A percentile compares a stretch with the other conserved stretches of the same genome.
Evolutionary conservation across 331 rosid species (phyloP).

Genomic region (Arachis monticola): DNA sequence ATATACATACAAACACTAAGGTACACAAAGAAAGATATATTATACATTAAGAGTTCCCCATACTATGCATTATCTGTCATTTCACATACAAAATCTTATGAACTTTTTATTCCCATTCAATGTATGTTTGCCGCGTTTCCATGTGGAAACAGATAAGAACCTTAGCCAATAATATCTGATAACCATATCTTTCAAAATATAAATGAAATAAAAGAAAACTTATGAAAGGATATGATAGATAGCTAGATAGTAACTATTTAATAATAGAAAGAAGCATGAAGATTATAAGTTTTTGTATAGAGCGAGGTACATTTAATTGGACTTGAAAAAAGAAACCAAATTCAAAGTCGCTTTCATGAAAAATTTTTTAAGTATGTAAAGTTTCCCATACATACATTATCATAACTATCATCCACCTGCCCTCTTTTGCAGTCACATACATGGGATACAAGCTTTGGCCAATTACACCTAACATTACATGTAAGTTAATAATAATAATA

Average conservation of each 20-base stretch:
- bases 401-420: background rate
- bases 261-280: background rate
- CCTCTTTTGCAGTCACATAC: slow-evolving; percentile 4
- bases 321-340: background rate
- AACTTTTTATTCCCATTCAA: slow-evolving; percentile 24
- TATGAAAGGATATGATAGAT: background rate
- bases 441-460: background rate
- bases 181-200: background rate
- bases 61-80: slow-evolving; percentile 8
- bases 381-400: background rate
- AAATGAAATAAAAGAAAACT: background rate
- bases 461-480: too few species aligned
- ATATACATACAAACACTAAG: background rate
- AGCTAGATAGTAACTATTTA: background rate
- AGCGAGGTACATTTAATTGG: background rate
- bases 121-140: slow-evolving; percentile 49
- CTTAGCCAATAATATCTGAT: slow-evolving; percentile 6
- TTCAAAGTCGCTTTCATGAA: slow-evolving; percentile 14
- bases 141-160: slow-evolving; percentile 41
- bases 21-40: background rate
- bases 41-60: background rate
- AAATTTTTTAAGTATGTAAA: background rate
- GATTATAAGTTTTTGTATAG: background rate
- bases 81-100: background rate
- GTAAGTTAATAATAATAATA: too few species aligned